Evolutionary conservation across 495 filamentous ascomycete species (phyloP), one percentile per base, ranked within the genome.

Genomic region (Penicillium pulvis): DNA sequence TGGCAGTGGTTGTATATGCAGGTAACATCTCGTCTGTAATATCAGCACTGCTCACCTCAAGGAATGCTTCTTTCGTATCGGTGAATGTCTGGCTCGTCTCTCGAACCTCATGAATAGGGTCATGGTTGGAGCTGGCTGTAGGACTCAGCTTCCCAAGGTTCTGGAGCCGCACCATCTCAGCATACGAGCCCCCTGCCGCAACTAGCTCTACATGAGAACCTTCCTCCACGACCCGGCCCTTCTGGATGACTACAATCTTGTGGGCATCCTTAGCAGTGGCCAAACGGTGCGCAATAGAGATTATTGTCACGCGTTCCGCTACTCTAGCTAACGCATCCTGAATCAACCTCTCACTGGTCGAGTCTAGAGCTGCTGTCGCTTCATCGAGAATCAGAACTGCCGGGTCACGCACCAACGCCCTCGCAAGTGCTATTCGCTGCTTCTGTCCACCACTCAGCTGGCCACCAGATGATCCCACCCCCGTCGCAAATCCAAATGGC

Each of bases 311-410:
- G 3, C 70, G 71, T 11, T 58, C 59, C 17, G 75, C 69, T 2
- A 77, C 69, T 31, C 72, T 72, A 12, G 73, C 67, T 47, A 83
- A 63, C 8, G 80, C 78, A 4, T 59, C 62, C 58, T 81, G 80
- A 43, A 83, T 81, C 31, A 75, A 65, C 14, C 60, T 71, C 58
- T 84, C 81, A 44, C 74, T 81, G 8, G 73, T 72, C 0, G 81
- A 81, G 65, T 84, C 80, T n/a, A 84, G 31, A 26, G 73, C 73
- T 4, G 65, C 83, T 1, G 90, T 93, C 7, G 90, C 90, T 67
- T 95, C 90, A 63, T 93, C 90, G 1, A 96, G 77, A 33, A 94
- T 85, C 3, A 96, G 70, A 56, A 94, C 83, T 26, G 81, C 81
- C 0, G 91, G 90, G 48, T 88, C 78, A 57, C 88, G 88, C 33